phyloP scores from a whole-genome alignment of 2,329 filamentous ascomycete genomes.

The Fusarium sp. region DNA sequence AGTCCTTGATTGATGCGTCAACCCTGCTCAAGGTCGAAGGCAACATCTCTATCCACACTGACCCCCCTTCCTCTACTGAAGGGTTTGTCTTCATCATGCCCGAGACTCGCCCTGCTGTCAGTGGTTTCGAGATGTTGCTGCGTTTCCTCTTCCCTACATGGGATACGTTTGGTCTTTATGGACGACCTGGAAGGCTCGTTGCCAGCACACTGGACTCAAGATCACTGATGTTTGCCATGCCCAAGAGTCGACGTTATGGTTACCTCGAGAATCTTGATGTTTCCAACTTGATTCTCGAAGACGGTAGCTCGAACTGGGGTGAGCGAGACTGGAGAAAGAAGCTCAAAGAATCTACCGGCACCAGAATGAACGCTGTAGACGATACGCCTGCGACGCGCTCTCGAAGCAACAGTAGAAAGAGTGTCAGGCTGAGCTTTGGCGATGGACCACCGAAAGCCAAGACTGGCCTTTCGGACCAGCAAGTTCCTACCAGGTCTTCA shows the following conservation, averaged over 20 bases:
- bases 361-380: constrained; percentile 75
- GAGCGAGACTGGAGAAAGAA: constrained; percentile 91
- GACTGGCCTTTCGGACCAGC: constrained; percentile 70
- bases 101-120: constrained; percentile 89
- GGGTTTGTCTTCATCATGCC: constrained; percentile 99
- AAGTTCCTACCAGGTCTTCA: constrained; percentile 61
- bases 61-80: constrained; percentile 80
- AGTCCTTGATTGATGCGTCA: constrained; percentile 92
- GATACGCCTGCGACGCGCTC: constrained; percentile 58
- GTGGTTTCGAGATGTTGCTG: constrained; percentile 94
- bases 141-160: constrained; percentile 93
- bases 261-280: constrained; percentile 93
- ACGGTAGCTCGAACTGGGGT: constrained; percentile 80
- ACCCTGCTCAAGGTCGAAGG: constrained; percentile 95
- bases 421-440: constrained; percentile 65
- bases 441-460: constrained; percentile 49
- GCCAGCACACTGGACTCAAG: constrained; percentile 87
- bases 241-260: constrained; percentile 85
- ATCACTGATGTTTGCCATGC: constrained; percentile 98
- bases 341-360: constrained; percentile 87
- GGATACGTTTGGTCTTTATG: constrained; percentile 92
- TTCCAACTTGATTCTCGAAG: constrained; percentile 78
- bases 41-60: constrained; percentile 85
- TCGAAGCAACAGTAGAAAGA: constrained; percentile 68
- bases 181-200: constrained; percentile 85